Base-by-base conservation (phyloP, 2,329 filamentous ascomycete genomes). In the Colletotrichum salicis region DNA sequence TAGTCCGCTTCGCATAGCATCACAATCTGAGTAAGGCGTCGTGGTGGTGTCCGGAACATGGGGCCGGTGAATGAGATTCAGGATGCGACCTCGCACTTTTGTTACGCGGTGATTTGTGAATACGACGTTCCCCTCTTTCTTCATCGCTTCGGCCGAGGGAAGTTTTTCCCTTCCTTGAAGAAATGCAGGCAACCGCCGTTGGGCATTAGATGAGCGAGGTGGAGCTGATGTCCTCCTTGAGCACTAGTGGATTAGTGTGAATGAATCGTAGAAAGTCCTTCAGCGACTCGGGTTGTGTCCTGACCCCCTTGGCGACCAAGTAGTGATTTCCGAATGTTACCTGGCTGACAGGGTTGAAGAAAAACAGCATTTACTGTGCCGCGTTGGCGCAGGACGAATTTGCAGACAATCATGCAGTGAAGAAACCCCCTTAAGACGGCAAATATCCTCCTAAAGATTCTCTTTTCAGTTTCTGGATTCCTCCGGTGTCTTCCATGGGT, bases 261-360 rank as follows among this genome's bases (percentile, higher is more conserved):
- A 55, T 35, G 52, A 48, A 37, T 58, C 35, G 22, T 59, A 27
- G 31, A 22, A 58, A 41, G 13, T 41, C 37, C 15, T 41, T 15
- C 31, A 41, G 24, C 54, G 63, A 59, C 63, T 65, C 54, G 63
- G 52, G 12, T 65, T n/a, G 24, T 41, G 63, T 29, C 63, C 52
- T 51, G 13, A n/a, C 12, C 54, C 54, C 15, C 63, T 65, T 35
- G 55, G 37, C 63, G 63, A 55, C 55, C 41, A 11, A 59, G 29
- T 64, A 48, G 35, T 65, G 37, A 65, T 65, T 65, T 65, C 63
- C 29, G 63, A 7, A 15, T 65, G 54, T 6, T 37, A 65, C 61
- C 33, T 51, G 35, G 35, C 29, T 0, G 19, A 55, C 57, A 67
- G 57, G 64, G 57, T 61, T 45, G 22, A 33, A 19, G 55, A 37